Evolutionary conservation across 1,284 basidiomycete species (phyloP).

Genomic region (Apiotrichum sp.): DNA sequence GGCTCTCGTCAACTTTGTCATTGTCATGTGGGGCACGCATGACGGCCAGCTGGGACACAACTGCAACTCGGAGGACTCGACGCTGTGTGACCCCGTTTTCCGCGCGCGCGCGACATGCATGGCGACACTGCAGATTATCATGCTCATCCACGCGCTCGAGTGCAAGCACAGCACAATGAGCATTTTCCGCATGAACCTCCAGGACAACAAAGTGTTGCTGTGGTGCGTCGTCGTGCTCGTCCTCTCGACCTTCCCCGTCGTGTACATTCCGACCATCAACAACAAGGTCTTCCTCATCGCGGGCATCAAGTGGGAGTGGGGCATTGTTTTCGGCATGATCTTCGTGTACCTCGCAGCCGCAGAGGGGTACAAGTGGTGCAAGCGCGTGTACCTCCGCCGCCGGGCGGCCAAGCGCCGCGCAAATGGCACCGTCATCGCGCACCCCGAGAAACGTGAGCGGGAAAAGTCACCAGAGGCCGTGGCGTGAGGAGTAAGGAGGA

Average conservation of each 20-base stretch:
- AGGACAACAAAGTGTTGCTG: constrained; percentile 54
- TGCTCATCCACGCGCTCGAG: constrained; percentile 44
- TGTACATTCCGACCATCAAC: constrained; percentile 47
- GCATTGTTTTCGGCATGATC: constrained; percentile 44
- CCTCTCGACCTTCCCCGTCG: constrained; percentile 39
- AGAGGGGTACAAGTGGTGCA: constrained; percentile 38
- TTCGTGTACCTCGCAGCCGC: constrained; percentile 35
- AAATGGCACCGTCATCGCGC: no score
- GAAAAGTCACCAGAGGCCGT: no score
- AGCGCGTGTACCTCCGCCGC: constrained; percentile 13
- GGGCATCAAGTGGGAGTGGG: constrained; percentile 45
- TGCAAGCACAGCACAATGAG: constrained; percentile 45
- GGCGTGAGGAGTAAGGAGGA: no score
- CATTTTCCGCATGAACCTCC: constrained; percentile 52
- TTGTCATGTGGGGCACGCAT: constrained; percentile 56
- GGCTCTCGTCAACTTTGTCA: constrained; percentile 53
- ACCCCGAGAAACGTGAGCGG: no score
- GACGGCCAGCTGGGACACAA: constrained; percentile 15
- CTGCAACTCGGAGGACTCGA: constrained; percentile 50
- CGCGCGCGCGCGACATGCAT: constrained; percentile 55
- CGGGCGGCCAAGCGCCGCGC: no score
- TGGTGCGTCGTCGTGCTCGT: constrained; percentile 47
- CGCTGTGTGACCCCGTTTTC: constrained; percentile 48
- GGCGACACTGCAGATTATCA: constrained; percentile 53
- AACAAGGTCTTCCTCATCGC: constrained; percentile 43